These are phyloP conservation scores for Chloranthus sessilifolius DNA, from an alignment of 164 flowering plant species.

Conservation along the genomic window DNA sequence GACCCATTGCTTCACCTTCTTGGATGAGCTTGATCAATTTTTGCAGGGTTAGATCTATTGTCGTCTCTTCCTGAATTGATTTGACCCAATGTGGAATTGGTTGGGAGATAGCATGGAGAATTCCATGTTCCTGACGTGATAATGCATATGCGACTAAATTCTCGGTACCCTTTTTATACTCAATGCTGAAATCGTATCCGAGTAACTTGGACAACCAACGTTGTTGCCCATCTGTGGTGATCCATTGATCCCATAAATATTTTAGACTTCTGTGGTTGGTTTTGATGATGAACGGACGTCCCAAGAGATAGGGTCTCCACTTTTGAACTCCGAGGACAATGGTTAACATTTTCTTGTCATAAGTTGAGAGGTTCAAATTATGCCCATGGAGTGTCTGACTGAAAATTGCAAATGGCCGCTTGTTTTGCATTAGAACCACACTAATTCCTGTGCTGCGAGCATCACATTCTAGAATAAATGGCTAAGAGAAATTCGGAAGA, in stretches of 20 bases:
- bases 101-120: not conserved
- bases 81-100: not conserved
- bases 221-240: not conserved
- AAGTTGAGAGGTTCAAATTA: not conserved
- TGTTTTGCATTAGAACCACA: not conserved
- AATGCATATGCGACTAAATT: constrained; percentile 1
- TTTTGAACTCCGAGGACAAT: constrained; percentile 3
- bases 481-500: not conserved
- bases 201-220: not conserved
- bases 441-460: not conserved
- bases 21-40: not conserved
- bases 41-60: not conserved
- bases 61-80: not conserved
- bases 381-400: too few species aligned
- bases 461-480: constrained; percentile 1
- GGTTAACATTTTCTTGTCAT: constrained; percentile 1
- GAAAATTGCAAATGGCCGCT: not conserved
- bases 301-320: constrained; percentile 11
- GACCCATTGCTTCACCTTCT: not conserved
- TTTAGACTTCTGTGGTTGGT: constrained; percentile 2
- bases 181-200: constrained; percentile 2
- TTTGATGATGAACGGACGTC: not conserved
- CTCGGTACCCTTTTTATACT: not conserved
- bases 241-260: not conserved
- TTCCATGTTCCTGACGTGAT: not conserved